Evolutionary conservation across 2,329 filamentous ascomycete genomes (phyloP).

Genomic region (Aureobasidium pullulans): DNA sequence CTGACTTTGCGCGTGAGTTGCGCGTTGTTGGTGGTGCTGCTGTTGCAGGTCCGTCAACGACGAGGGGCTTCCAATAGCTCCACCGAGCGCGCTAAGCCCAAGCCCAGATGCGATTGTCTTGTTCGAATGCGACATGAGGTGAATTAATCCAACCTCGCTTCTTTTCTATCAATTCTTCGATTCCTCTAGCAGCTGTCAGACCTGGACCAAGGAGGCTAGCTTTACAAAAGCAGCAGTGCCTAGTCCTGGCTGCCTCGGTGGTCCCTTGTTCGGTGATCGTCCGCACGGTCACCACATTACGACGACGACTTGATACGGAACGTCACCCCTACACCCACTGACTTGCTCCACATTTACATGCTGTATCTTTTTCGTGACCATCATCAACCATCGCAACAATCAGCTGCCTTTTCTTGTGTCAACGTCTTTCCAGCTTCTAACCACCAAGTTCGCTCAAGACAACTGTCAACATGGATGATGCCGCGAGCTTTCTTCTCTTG

Average conservation of each 20-base stretch:
- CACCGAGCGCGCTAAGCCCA: not conserved
- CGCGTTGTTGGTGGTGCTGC: not conserved
- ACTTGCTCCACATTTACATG: not conserved
- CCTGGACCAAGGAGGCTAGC: not conserved
- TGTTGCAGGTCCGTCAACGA: not conserved
- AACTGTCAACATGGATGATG: conserved; percentile 14
- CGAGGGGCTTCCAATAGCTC: not conserved
- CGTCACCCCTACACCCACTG: not conserved
- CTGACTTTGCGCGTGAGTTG: not conserved
- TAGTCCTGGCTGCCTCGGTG: not conserved
- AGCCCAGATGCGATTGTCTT: conserved; percentile 1
- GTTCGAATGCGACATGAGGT: not conserved
- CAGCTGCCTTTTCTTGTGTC: too few relatives aligned
- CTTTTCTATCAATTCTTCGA: not conserved
- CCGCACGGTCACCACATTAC: not conserved
- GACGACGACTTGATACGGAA: not conserved
- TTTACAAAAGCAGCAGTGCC: too few relatives aligned
- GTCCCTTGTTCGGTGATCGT: not conserved
- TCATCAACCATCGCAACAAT: not conserved
- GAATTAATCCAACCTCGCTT: not conserved
- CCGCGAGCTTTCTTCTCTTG: conserved; percentile 33
- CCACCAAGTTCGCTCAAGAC: too few relatives aligned
- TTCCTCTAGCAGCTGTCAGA: not conserved
- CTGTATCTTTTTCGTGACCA: not conserved
- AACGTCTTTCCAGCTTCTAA: too few relatives aligned